Base-by-base conservation (phyloP, 805 yeast genomes). In the Debaryomyces maramus region DNA sequence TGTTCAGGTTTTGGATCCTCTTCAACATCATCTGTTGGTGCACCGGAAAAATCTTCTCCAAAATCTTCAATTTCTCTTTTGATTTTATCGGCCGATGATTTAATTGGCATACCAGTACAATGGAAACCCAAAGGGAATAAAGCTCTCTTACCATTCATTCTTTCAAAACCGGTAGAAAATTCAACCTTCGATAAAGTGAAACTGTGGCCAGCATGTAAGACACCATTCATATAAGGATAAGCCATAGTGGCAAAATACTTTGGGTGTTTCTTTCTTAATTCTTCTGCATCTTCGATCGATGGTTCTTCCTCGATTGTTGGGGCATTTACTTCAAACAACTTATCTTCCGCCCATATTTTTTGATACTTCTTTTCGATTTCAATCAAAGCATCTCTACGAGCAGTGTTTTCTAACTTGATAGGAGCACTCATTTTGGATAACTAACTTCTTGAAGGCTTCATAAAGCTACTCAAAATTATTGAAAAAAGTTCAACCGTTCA, bases 41-140 rank as follows among this genome's bases (percentile, higher is more conserved):
- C 83, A 13, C 81, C 80, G 3, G 77, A 66, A 55, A 86, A 93
- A 56, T 88, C 89, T 13, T 67, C 72, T 38, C 99, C 99, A 60
- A 93, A 93, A 63, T 78, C 63, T 69, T 93, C 97, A 43, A 90
- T 74, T 73, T 93, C 99, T 64, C 99, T 82, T 59, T 80, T 80
- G 59, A 93, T 77, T 69, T 93, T 91, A 69, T 91, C 99, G 36
- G 99, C 98, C 56, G 96, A 78, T 20, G 98, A 91, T 61, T 81
- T 76, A 63, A 93, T 93, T 39, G 99, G 98, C 97, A 93, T 85
- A 75, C 99, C 99, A 24, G 99, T 93, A 78, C 99, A 93, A 69
- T 93, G 99, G 84, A 91, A 93, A 36, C 99, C 99, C 42, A 93
- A 76, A 37, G 99, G 98, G 71, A 88, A 93, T 45, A 90, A 72